A percentile compares a stretch with the other conserved stretches of the same genome.
Conservation (phyloP, 2,329 filamentous ascomycete species). For the Magnaporthales sp. region DNA sequence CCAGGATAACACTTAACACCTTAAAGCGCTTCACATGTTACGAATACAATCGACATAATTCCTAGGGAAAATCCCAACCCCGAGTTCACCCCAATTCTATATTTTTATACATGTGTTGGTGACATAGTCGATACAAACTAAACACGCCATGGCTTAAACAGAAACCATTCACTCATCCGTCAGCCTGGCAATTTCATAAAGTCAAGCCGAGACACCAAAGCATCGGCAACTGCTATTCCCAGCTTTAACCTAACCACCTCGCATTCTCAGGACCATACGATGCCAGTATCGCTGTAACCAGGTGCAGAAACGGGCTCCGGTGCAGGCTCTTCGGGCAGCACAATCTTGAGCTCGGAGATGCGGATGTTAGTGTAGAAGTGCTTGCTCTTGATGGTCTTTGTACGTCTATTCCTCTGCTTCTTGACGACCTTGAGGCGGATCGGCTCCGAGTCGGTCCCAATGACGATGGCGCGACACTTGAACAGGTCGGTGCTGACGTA, state of each 20-base stretch:
- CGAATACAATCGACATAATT: neutral
- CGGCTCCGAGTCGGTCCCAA: slow-evolving; percentile 76
- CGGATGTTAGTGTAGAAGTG: slow-evolving; percentile 79
- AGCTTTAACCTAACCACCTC: neutral
- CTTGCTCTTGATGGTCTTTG: slow-evolving; percentile 78
- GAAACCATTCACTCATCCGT: neutral
- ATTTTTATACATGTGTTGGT: slow-evolving; percentile 14
- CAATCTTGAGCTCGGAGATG: slow-evolving; percentile 72
- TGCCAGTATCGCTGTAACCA: neutral
- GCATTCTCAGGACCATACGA: neutral
- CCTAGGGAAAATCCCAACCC: neutral
- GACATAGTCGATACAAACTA: neutral
- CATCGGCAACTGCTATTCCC: neutral
- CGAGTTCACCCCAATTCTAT: slow-evolving; percentile 12
- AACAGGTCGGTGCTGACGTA: slow-evolving; percentile 79
- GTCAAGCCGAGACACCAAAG: neutral
- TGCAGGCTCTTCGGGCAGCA: neutral
- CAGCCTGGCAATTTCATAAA: neutral
- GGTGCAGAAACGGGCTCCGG: neutral
- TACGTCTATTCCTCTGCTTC: slow-evolving; percentile 66
- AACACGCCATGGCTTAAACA: neutral
- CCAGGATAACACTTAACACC: neutral
- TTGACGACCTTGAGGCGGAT: slow-evolving; percentile 72
- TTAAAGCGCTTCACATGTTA: neutral
- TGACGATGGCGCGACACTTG: slow-evolving; percentile 75